Evolutionary conservation across 768 basidiomycete genomes (phyloP), one percentile per base, ranked within the genome.

Genomic region (Floccularia luteovirens): DNA sequence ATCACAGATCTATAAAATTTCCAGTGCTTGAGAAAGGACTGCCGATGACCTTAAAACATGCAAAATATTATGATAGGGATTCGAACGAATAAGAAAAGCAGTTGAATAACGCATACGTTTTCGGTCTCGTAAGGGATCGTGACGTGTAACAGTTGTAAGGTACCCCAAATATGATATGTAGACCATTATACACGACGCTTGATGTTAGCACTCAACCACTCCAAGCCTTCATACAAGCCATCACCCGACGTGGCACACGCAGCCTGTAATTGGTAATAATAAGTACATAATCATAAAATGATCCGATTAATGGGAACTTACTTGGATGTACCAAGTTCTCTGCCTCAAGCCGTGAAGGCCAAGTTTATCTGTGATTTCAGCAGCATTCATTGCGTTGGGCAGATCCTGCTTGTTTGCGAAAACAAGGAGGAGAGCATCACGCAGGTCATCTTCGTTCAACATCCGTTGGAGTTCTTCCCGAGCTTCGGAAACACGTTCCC

Each of bases 391-490:
- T 50, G 94, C 96, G 61, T 99, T 98, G 49, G 96, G 96, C 58
- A 99, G 69, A 80, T 99, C 96, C 69, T 99, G 96, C 73, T 99
- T 99, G 82, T 99, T 99, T 63, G 96, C 94, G 55, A 98, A 98
- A 57, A 99, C 96, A 50, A 99, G 81, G 52, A 99, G 85, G 55
- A 97, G 86, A 38, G 94, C 94, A 64, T 97, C 92, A 48, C 93
- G 90, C 52, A 99, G 86, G 69, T 99, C 96, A 59, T 98, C 96
- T 64, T 99, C 96, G 66, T 96, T 97, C 63, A 99, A 67, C 96
- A 99, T 99, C 56, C 96, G 85, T 64, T 98, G 96, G 41, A 99
- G 80, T 67, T 99, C 96, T 70, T 98, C 96, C 46, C 96, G 84
- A 43, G 96, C 96, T 70, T 99, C 96, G 27, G 90, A 85, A 48